Evolutionary conservation across 352 stramenopile species (phyloP), one percentile per base, ranked within the genome.

Genomic region (Phytopythium delawarense): DNA sequence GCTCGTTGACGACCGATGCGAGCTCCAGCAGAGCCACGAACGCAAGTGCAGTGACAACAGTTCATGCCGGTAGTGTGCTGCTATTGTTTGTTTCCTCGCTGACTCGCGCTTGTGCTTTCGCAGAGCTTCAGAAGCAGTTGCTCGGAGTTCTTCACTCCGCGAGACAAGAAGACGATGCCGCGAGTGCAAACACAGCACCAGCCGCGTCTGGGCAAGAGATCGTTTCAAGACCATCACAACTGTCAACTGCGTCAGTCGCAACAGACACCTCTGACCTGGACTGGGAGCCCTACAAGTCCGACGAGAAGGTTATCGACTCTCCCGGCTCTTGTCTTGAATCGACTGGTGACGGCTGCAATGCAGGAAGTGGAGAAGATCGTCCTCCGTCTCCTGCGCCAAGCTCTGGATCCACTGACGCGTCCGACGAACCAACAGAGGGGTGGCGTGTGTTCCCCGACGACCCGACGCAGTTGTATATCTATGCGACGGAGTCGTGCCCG

Each of bases 1-100:
- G 70, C 50, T 74, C 28, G 44, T 76, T 5, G 70, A 76, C 39
- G 70, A 76, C 37, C 62, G 62, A 30, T 48, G 45, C 25, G 49
- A 48, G 11, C 66, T 66, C 12, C 40, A 71, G n/a, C 59, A 53
- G 54, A 23, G 8, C 16, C 39, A 69, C 46, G 66, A 71, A 23
- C 34, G 66, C 72, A 69, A 2, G 50, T 57, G 35, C 12, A 40
- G 35, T 15, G 35, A 34, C 23, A 18, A 25, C 28, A 25, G 2
- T 44, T 21, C 7, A 23, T 28, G 28, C 23, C 11, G 28, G 21
- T 20, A 15, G 0, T 52, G 12, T n/a, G 45, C 45, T 52, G 21
- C n/a, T 8, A 30, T 28, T 3, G 8, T 9, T 11, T 30, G 5
- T 4, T 28, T 0, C 8, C 7, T 25, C 20, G 18, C 45, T 52